Base-by-base conservation (phyloP, 306 rosid species). In the Prunus kanzakura region DNA sequence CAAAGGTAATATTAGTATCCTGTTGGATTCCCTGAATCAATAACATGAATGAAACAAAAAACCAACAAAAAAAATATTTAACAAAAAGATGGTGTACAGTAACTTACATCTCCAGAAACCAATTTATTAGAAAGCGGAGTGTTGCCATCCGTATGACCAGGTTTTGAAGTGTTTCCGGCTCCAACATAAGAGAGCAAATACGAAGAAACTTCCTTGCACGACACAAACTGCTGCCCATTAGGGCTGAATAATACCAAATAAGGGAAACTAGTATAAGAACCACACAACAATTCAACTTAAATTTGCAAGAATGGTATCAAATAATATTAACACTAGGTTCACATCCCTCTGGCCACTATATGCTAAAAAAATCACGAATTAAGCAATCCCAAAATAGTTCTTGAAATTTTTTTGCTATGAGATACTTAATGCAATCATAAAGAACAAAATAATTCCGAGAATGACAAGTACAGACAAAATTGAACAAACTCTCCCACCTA, bases 171-270 rank as follows among this genome's bases (percentile, higher is more conserved):
- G 78, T 55, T 68, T 62, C 70, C 52, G 56, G 69, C 73, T 57
- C 83, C 85, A 60, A 27, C 69, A 81, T 71, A 76, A 64, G 92
- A 77, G 52, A 78, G 80, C 90, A 89, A 78, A 89, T 83, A 75
- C 22, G 91, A 81, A 76, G 87, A 87, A 68, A 83, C 90, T 74
- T 89, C 93, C 87, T 89, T 87, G 90, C 76, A 89, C 0, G 96
- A 86, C 77, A 79, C 86, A 85, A 92, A 92, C 83, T 89, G 87
- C 76, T 29, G 82, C 84, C 97, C 97, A 81, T 83, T 77, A 86
- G 97, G 96, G 84, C 97, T 92, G 91, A 73, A 88, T 69, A 82
- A 73, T 79, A 83, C 76, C 82, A 76, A 73, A 84, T 82, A 72
- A 82, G 78, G 75, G 41, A 80, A 68, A 73, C 67, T 78, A 64